Evolutionary conservation across 495 filamentous ascomycete genomes (phyloP).

Genomic region (Tuber melanosporum): DNA sequence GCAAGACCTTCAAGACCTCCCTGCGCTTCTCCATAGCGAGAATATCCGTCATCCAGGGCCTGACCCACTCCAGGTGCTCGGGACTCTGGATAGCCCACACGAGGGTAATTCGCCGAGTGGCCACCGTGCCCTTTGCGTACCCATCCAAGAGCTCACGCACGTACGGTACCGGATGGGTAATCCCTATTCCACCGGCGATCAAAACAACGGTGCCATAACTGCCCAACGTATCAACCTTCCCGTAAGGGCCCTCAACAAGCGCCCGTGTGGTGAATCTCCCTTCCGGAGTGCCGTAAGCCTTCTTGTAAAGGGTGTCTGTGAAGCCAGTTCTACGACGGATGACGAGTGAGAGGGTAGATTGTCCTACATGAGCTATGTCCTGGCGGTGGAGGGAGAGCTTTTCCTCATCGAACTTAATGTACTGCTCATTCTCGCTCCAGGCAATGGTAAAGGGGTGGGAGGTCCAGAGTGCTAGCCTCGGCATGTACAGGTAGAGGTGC

Average conservation of each 20-base stretch:
- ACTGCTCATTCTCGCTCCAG: constrained; percentile 55
- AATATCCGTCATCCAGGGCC: constrained; percentile 92
- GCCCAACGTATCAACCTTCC: constrained; percentile 56
- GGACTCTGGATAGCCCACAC: constrained; percentile 86
- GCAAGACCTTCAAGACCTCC: constrained; percentile 72
- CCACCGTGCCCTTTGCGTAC: constrained; percentile 61
- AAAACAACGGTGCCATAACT: constrained; percentile 83
- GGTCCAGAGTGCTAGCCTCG: constrained; percentile 61
- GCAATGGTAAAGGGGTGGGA: constrained; percentile 63
- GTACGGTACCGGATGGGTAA: constrained; percentile 78
- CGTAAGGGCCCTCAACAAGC: constrained; percentile 78
- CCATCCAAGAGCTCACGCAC: constrained; percentile 67
- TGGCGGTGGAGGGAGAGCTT: constrained; percentile 52
- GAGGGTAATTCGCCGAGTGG: constrained; percentile 71
- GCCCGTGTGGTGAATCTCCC: constrained; percentile 56
- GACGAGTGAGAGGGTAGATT: constrained; percentile 69
- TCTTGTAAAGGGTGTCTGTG: constrained; percentile 67
- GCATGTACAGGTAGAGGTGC: constrained; percentile 78
- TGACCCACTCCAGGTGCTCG: constrained; percentile 87
- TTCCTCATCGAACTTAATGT: constrained; percentile 47
- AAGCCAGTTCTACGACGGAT: constrained; percentile 74
- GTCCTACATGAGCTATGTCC: constrained; percentile 51
- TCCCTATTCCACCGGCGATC: constrained; percentile 80
- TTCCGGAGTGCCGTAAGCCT: constrained; percentile 55
- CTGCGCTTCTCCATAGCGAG: constrained; percentile 73